Evolutionary conservation across 1,139 yeast species (phyloP), one percentile per base, ranked within the genome.

Genomic region (Pichia sp.): DNA sequence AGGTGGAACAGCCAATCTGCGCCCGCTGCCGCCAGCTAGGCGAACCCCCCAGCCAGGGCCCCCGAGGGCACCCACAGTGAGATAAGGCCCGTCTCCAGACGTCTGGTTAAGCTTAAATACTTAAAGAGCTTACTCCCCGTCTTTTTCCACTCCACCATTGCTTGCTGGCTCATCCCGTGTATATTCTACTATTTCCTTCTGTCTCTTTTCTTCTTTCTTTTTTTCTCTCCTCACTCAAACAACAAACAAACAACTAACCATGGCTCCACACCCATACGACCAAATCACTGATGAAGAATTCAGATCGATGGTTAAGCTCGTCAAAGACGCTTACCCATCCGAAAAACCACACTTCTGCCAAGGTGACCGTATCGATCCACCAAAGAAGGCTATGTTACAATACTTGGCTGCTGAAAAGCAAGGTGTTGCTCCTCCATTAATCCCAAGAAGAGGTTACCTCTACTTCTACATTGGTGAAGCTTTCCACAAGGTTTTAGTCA

Each of bases 341-440:
- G 64, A 58, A 18, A 65, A 66, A 48, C 67, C 86, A 42, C 91
- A 84, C 67, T 84, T 87, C 68, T 79, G 82, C 58, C 87, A 81
- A 62, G 71, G 86, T 48, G 93, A 85, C 61, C 76, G 81, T 60
- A 66, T 80, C 48, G 96, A 88, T 63, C 96, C 96, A 32, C 94
- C 96, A 53, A 88, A 88, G 75, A 71, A 78, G 58, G 80, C 76
- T 56, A 82, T 88, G 84, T 66, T 81, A 52, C 78, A 75, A 58
- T 86, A 75, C 66, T 71, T 88, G 55, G 85, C 79, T 50, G 86
- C 89, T 47, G 93, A 85, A 69, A 65, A 69, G 47, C 70, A 77
- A 42, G 88, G 88, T 28, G 66, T 64, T 37, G 71, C 77, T 21
- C 67, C 79, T 41, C 85, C 88, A 37, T 62, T 66, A 22, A 78